Conservation (phyloP, 257 asterid genomes). For the Solanum rostratum region DNA sequence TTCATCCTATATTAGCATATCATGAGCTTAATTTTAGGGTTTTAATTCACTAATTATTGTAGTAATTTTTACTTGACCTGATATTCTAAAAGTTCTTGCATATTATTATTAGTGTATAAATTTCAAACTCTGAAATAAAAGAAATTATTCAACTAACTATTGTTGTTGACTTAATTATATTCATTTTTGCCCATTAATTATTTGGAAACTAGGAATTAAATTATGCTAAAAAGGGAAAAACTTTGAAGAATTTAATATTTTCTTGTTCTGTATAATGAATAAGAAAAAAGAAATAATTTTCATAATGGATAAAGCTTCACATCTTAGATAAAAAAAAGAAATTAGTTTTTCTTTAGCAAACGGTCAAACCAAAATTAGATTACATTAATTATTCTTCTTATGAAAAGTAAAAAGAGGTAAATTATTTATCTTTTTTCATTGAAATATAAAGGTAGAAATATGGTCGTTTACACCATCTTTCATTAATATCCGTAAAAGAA, state of each 20-base stretch:
- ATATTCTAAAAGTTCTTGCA: neutral
- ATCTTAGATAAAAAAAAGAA: neutral
- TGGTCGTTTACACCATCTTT: no score
- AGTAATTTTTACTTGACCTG: neutral
- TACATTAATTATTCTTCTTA: neutral
- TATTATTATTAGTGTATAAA: neutral
- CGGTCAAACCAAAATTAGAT: no score
- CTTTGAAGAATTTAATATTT: neutral
- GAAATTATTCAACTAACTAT: neutral
- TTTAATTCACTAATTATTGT: neutral
- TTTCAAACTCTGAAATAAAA: neutral
- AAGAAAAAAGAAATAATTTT: neutral
- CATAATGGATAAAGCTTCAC: neutral
- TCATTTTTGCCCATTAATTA: neutral
- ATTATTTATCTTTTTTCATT: neutral
- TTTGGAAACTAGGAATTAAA: neutral
- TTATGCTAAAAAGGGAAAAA: neutral
- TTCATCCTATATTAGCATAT: neutral
- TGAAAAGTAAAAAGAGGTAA: neutral
- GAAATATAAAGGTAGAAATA: neutral
- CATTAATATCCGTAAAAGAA: no score
- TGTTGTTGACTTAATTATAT: neutral
- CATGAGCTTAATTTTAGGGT: neutral
- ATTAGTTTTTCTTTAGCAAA: neutral
- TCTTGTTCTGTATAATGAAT: neutral